Base-by-base conservation (phyloP, 441 rosid genomes). In the Pelargonium exstipulatum region DNA sequence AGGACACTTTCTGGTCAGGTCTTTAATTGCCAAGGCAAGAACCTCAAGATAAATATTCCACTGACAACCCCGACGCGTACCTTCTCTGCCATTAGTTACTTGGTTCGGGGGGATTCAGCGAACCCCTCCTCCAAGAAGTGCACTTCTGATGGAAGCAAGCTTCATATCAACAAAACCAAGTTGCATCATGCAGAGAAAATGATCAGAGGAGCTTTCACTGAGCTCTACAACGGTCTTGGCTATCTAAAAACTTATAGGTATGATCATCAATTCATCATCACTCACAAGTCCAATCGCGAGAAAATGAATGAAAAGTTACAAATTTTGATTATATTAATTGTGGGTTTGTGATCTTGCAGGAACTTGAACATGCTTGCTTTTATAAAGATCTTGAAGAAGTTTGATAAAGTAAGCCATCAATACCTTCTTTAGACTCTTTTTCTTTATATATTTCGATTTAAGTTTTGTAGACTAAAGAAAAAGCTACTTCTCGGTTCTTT, bases 291-390 rank as follows among this genome's bases (percentile, higher is more conserved):
- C 26, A 24, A 24, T 24, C 26, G 26, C 26, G 26, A 24, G 26
- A 24, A 24, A 24, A 24, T 24, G 26, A 24, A 24, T 24, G 26
- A 24, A 24, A 24, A 24, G 26, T 24, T 24, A 24, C 26, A 24
- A 24, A 24, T 24, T 24, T 24, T 24, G 26, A 24, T 24, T 24
- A 24, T 24, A 24, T 24, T 24, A 24, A 24, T 24, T 49, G 57
- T 49, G 58, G 58, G 18, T 53, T 53, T 55, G 0, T 55, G 22
- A 16, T 8, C 8, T 73, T 78, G 53, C 88, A 88, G 99, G 90
- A 86, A 89, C 85, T 82, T 95, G 85, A 95, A 95, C 87, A 76
- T 90, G 90, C 90, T 95, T 75, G 98, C 99, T 82, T 95, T 95
- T 69, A 83, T 92, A 46, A 95, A 95, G 85, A 95, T 95, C 75